Base-by-base conservation (phyloP, 2,329 filamentous ascomycete species). In the Apiospora saccharicola region DNA sequence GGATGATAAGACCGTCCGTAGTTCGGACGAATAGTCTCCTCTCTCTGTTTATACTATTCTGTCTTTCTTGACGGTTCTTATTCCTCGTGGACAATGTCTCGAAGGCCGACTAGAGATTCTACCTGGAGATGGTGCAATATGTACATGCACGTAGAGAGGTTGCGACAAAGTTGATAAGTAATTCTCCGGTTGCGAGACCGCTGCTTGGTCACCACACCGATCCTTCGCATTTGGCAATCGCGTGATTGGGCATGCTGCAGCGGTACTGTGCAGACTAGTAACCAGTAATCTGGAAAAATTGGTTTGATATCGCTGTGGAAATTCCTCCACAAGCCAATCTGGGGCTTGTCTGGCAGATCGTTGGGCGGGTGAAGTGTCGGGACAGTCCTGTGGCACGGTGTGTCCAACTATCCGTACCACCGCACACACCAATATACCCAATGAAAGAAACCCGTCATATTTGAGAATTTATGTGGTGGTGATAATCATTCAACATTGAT, bases 321-420 rank as follows among this genome's bases (percentile, higher is more conserved):
- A 64, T 64, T 64, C 57, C 57, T 64, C 57, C 57, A 37, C 57
- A 34, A 37, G 57, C n/a, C 57, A 22, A n/a, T 64, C 30, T 41
- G 34, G 57, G 22, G 57, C 30, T 34, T 41, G 57, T 14, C 57
- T 64, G 34, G 57, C 22, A 41, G 57, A 64, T 64, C 57, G 22
- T 41, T n/a, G 57, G 30, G 10, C 16, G 34, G 53, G 19, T n/a
- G n/a, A n/a, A 64, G 34, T 51, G 2, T 51, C n/a, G 49, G n/a
- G 49, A 51, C 57, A 64, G 57, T n/a, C 34, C 7, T 41, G 34
- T 41, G 30, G 22, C 57, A 64, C 57, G 57, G 57, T 41, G 57
- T 22, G 34, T 64, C 34, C 34, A 64, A 41, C 34, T 7, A 22
- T 4, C 47, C 24, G 16, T 41, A 34, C 16, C 53, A 13, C 26